Base-by-base conservation (phyloP, 495 filamentous ascomycete genomes). In the Tuber umbilicatum region DNA sequence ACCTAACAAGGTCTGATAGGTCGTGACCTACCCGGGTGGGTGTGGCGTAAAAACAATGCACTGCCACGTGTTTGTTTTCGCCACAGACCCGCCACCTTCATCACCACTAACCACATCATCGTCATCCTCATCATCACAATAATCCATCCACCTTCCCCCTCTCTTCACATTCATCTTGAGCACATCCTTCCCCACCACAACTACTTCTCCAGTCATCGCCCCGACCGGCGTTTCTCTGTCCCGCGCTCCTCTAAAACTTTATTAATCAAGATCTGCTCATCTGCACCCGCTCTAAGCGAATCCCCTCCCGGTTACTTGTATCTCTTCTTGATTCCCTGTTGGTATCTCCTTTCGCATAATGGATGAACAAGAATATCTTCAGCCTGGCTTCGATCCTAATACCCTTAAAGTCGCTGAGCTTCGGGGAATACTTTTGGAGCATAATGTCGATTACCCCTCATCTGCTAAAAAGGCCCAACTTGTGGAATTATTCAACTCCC, bases 391-490 rank as follows among this genome's bases (percentile, higher is more conserved):
- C 83, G 94, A 98, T 81, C 91, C 96, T 39, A 85, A 86, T 75
- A 89, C 88, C 71, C 87, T 97, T 73, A 98, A 93, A 7, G 89
- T 97, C 40, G 92, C 94, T 60, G 90, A 90, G 47, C 87, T 99
- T 73, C 92, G 95, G 68, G 92, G 91, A 35, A 94, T 97, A 75
- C 89, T 99, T 42, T 90, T 98, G 77, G 90, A 89, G 73, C 91
- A 99, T 84, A 90, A 93, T 82, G 86, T 97, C 74, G 80, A 89
- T 19, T 98, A 97, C 84, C 90, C 94, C 1, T 89, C 93, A 12
- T 88, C 93, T 70, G 89, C 91, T 45, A 98, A 97, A 84, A 99
- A 99, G 85, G 84, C 89, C 1, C 90, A 97, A 77, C 90, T 99
- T 60, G 85, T 99, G 73, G 89, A 91, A 5, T 86, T 98, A 40